Base-by-base conservation (phyloP, 225 moss, liverwort and hornwort species). In the Anthoceros angustus region DNA sequence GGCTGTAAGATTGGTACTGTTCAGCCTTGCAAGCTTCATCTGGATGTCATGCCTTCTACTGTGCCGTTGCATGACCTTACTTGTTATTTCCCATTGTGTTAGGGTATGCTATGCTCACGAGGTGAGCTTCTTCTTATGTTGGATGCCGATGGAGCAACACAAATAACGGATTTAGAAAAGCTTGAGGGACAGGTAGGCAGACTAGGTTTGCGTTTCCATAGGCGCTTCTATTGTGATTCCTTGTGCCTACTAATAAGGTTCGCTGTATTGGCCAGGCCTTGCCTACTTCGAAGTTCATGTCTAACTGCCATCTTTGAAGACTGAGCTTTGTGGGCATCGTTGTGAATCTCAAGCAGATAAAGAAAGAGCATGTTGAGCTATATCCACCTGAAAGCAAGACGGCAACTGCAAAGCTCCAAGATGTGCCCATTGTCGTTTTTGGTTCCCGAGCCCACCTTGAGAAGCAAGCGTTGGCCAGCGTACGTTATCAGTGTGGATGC, bases 141-240 rank as follows among this genome's bases (percentile, higher is more conserved):
- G 69, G 94, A 95, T 82, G 87, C 94, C 42, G 91, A 95, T 72
- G 94, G 94, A 46, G 94, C 94, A 49, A 95, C 88, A 68, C 83
- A 85, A 73, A 88, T 95, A 41, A 85, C 75, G 20, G 94, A 91
- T 62, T 75, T 88, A 67, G 82, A 79, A 68, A 95, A 88, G 75
- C 83, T 95, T 43, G 94, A 95, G 79, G 76, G 65, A 61, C 79
- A 81, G 78, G 80, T 95, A 32, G 40, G 81, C 75, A 72, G 39
- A 23, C 24, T 55, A 15, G n/a, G 18, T 14, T 39, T 42, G 39
- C n/a, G 61, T 40, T 25, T 38, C 20, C 62, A 8, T 25, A 32
- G n/a, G 20, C 14, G 20, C n/a, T 66, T 66, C 8, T 24, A 8
- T 42, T 9, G 24, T 11, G 8, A 5, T 16, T 10, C n/a, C 40